A percentile compares a stretch with the other conserved stretches of the same genome.
Evolutionary conservation across 768 basidiomycete genomes (phyloP).

Genomic region (Mycena filopes): DNA sequence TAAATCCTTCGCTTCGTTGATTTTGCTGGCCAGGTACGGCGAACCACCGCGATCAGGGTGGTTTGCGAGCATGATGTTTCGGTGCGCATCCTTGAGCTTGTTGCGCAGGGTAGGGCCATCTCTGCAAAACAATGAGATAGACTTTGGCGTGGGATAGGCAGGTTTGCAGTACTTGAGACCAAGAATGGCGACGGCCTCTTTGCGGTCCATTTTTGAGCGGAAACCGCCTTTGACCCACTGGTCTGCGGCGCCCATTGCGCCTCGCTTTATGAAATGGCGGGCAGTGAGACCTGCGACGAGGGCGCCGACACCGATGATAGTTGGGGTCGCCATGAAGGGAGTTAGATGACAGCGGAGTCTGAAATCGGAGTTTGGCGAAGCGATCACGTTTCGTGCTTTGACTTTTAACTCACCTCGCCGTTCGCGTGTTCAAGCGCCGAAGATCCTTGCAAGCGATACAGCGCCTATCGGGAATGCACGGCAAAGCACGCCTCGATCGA

Average conservation of each 20-base stretch:
- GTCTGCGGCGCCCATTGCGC: constrained; percentile 72
- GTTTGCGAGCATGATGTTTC: constrained; percentile 97
- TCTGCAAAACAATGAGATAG: constrained; percentile 53
- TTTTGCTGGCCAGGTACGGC: constrained; percentile 98
- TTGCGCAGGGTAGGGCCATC: constrained; percentile 82
- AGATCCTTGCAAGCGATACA: constrained; percentile 10
- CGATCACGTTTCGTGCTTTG: constrained; percentile 1
- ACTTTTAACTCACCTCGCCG: background rate
- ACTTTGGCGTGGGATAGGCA: constrained; percentile 14
- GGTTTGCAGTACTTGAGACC: constrained; percentile 79
- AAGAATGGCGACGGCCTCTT: constrained; percentile 90
- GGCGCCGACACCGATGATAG: constrained; percentile 81
- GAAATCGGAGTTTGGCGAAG: background rate
- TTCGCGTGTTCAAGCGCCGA: background rate
- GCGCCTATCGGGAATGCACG: constrained; percentile 9
- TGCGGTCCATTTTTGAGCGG: constrained; percentile 94
- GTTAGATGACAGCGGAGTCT: background rate
- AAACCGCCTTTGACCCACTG: constrained; percentile 96
- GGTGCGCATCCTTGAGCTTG: constrained; percentile 93
- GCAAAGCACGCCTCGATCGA: constrained; percentile 10
- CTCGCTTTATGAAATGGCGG: constrained; percentile 73
- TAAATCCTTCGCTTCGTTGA: constrained; percentile 97
- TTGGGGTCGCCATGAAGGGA: constrained; percentile 75
- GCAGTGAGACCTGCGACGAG: constrained; percentile 81
- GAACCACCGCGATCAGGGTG: constrained; percentile 98